Evolutionary conservation across 2,329 filamentous ascomycete species (phyloP).

Genomic region (Phyllosticta citriasiana): DNA sequence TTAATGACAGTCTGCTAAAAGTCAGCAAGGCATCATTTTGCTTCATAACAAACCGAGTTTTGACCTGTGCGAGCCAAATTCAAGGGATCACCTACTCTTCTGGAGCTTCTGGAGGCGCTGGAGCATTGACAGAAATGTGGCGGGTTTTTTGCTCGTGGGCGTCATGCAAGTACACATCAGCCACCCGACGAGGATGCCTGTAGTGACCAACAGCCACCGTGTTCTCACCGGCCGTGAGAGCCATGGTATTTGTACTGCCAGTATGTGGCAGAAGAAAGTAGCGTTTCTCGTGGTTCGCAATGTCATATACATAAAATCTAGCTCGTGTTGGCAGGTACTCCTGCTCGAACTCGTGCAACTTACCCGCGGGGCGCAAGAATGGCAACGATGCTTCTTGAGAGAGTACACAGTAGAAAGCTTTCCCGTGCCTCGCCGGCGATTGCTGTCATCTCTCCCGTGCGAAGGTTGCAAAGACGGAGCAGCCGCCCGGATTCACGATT

Average conservation of each 20-base stretch:
- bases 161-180: background rate
- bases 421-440: conserved; percentile 17
- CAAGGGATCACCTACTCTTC: background rate
- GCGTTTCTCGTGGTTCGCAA: background rate
- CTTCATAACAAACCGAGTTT: background rate
- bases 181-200: background rate
- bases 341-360: background rate
- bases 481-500: background rate
- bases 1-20: background rate
- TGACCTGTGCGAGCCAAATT: too few species aligned
- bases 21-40: background rate
- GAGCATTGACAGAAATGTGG: background rate
- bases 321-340: background rate
- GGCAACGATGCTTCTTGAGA: conserved; percentile 20
- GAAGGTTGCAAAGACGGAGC: background rate
- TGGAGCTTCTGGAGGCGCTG: background rate
- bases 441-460: conserved; percentile 1
- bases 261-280: background rate
- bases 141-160: background rate
- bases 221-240: background rate
- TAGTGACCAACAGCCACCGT: background rate
- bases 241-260: background rate
- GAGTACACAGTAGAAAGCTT: conserved; percentile 11
- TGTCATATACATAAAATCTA: background rate
- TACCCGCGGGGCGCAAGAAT: conserved; percentile 12